These are phyloP conservation scores for Barnettozyma wickerhamii DNA, from an alignment of 805 yeast genomes.

Conservation along the genomic window DNA sequence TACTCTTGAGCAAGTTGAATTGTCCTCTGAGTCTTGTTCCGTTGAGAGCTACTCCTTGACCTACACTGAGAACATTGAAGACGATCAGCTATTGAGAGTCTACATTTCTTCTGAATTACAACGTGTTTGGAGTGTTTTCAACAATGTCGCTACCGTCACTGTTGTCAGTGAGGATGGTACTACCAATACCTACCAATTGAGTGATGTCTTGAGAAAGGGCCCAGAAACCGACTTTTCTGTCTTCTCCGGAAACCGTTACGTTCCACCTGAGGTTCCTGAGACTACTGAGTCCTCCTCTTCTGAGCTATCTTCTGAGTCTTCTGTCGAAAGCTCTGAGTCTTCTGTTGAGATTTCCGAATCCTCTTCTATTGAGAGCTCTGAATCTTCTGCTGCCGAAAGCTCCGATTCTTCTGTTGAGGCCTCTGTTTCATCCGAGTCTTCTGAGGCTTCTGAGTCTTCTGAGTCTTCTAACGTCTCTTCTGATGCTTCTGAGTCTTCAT, in stretches of 20 bases:
- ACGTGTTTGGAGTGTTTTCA: not conserved
- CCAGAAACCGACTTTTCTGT: not conserved
- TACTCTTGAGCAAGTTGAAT: not conserved
- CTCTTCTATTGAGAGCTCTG: not conserved
- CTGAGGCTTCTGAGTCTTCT: no score
- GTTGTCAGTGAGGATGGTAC: not conserved
- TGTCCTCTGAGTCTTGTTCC: not conserved
- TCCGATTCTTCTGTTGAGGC: not conserved
- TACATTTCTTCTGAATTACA: not conserved
- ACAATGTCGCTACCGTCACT: not conserved
- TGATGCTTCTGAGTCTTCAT: no score
- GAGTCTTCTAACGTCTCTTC: no score
- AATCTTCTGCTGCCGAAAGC: not conserved
- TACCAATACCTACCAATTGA: not conserved
- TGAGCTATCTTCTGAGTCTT: not conserved
- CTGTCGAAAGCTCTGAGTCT: no score
- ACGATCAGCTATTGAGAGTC: conserved; percentile 1
- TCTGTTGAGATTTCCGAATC: no score
- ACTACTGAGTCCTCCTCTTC: not conserved
- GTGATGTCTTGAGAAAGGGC: not conserved
- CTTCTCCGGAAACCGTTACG: no score
- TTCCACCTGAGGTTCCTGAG: no score
- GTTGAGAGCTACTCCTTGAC: not conserved
- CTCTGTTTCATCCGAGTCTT: not conserved
- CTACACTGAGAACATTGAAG: not conserved